Evolutionary conservation across 441 rosid genomes (phyloP).

Genomic region (California macrophylla): DNA sequence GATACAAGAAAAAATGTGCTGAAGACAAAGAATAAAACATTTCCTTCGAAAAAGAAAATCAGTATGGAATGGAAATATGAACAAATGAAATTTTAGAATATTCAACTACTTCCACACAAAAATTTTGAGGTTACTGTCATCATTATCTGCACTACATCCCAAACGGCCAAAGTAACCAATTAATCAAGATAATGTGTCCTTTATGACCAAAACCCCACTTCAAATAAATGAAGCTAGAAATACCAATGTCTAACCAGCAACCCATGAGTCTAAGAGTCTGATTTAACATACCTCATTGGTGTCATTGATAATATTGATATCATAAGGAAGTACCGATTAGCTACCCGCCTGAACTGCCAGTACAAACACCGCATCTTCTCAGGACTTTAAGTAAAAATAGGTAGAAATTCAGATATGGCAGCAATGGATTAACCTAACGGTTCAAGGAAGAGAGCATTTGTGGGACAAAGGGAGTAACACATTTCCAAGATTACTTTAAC

Average conservation of each 20-base stretch:
- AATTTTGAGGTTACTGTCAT: background rate
- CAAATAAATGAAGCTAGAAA: background rate
- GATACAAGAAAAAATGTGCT: background rate
- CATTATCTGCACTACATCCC: background rate
- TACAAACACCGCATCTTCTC: conserved; percentile 27
- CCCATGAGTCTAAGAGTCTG: conserved; percentile 9
- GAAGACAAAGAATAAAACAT: background rate
- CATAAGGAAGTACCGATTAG: conserved; percentile 84
- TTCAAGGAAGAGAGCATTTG: background rate
- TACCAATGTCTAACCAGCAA: background rate
- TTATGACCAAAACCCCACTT: background rate
- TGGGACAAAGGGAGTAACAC: background rate
- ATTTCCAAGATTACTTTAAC: background rate
- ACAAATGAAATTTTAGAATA: background rate
- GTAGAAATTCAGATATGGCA: background rate
- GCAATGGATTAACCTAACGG: background rate
- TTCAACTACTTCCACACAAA: background rate
- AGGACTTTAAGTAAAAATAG: conserved; percentile 20
- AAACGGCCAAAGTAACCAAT: conserved; percentile 10
- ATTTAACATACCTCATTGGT: conserved; percentile 64
- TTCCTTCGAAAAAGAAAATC: background rate
- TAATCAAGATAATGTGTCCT: background rate
- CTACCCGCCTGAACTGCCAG: conserved; percentile 99
- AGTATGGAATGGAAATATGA: background rate
- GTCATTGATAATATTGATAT: conserved; percentile 85